Percentiles rank a stretch among this genome's conserved stretches.
phyloP scores from a whole-genome alignment of 2,329 filamentous ascomycete species.

The Lasiodiplodia sp. region DNA sequence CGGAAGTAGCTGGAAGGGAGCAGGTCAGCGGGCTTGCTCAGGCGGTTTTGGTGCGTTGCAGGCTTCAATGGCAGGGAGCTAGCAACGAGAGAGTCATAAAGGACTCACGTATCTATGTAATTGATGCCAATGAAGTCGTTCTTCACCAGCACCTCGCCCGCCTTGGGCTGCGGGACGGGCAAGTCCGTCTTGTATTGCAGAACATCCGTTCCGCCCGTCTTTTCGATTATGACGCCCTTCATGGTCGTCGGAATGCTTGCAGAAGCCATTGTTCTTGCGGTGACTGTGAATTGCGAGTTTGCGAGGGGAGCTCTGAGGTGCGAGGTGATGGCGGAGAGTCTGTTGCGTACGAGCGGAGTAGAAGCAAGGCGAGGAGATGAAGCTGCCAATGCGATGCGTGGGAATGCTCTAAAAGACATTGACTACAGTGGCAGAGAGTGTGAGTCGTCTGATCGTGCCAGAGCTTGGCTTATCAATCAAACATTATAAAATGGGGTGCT shows the following conservation, averaged over 20 bases:
- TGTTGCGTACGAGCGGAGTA: not conserved
- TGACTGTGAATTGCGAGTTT: not conserved
- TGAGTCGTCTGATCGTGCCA: not conserved
- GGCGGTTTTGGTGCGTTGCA: not conserved
- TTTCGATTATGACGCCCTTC: constrained; percentile 75
- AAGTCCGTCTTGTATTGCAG: constrained; percentile 74
- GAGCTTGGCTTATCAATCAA: constrained; percentile 12
- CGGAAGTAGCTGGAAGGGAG: constrained; percentile 73
- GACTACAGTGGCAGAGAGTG: not conserved
- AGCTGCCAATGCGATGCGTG: constrained; percentile 16
- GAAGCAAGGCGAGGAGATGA: constrained; percentile 1
- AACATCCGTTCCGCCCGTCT: constrained; percentile 75
- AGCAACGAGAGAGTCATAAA: not conserved
- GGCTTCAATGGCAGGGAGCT: not conserved
- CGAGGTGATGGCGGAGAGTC: constrained; percentile 16
- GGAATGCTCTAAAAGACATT: constrained; percentile 12
- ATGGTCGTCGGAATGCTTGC: constrained; percentile 68
- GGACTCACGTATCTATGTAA: constrained; percentile 78
- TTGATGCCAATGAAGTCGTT: constrained; percentile 85
- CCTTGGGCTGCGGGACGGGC: constrained; percentile 71
- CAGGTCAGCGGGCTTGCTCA: not conserved
- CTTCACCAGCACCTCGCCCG: constrained; percentile 79
- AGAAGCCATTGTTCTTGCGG: constrained; percentile 48
- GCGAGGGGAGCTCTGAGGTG: constrained; percentile 16
- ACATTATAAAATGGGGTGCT: not conserved